Evolutionary conservation across 2,329 filamentous ascomycete species (phyloP).

Genomic region (Tolypocladium sp.): DNA sequence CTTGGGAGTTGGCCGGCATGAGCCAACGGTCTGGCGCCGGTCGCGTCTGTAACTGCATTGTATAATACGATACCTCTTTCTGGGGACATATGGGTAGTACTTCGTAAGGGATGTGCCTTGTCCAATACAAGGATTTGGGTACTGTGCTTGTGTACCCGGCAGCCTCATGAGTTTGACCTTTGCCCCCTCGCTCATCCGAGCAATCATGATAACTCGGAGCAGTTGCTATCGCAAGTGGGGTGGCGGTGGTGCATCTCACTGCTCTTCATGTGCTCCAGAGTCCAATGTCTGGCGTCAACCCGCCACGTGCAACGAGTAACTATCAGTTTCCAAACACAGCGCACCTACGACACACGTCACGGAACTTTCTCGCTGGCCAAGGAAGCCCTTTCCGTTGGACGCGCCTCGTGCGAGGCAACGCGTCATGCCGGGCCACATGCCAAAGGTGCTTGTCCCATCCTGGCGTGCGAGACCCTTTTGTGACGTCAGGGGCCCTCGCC

Average conservation of each 20-base stretch:
- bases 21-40: conserved; percentile 6
- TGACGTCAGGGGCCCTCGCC: not conserved
- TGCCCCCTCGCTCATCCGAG: not conserved
- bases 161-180: not conserved
- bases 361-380: too few species aligned
- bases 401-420: not conserved
- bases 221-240: not conserved
- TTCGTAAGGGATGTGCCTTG: not conserved
- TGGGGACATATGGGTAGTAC: not conserved
- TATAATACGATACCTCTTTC: conserved; percentile 23
- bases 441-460: not conserved
- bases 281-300: not conserved
- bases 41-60: conserved; percentile 23
- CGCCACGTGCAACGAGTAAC: not conserved
- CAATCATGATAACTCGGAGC: too few species aligned
- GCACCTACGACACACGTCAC: not conserved
- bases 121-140: not conserved
- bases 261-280: too few species aligned
- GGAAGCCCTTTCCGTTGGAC: too few species aligned
- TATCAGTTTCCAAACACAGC: too few species aligned
- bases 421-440: not conserved
- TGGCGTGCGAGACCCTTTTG: not conserved
- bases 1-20: conserved; percentile 1
- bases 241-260: not conserved
- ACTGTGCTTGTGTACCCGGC: not conserved